Evolutionary conservation across 1,139 yeast genomes (phyloP), one percentile per base, ranked within the genome.

Genomic region (Debaryomyces sp.): DNA sequence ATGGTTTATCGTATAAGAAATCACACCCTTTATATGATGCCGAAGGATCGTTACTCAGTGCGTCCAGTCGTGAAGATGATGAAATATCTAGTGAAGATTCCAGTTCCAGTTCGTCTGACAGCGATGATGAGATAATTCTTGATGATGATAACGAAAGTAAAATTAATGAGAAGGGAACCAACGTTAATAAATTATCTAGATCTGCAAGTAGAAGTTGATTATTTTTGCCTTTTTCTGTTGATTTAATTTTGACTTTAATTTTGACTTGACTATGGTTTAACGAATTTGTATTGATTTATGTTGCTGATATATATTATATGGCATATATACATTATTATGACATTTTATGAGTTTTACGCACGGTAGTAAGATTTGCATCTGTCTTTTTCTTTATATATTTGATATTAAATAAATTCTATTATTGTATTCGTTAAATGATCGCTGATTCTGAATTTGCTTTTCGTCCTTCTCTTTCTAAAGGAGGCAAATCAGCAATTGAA

Each of bases 381-480:
- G 36, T 30, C 26, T 23, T 41, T 15, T 8, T 18, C 24, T 42
- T 23, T 21, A 29, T 43, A 43, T 37, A 30, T 26, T 22, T 30
- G 34, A 29, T 36, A 27, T 38, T 29, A 27, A 36, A 44, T n/a
- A 35, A 29, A 23, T 22, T 37, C 39, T 21, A 44, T 26, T 27
- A 12, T 12, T 24, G 13, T 30, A 39, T 39, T 36, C 29, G n/a
- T 29, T 35, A 24, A 35, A 33, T 18, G 27, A 40, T 18, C 9
- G 36, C 27, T n/a, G 36, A 41, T 9, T 49, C 51, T 5, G 52
- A 40, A n/a, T 46, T 41, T 6, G 53, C 42, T 43, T 60, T 63
- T 55, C 97, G 82, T 9, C 96, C 96, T 63, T 90, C 97, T 62
- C 96, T 80, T 57, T 87, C 96, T 51, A 90, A 70, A 0, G 96